Base-by-base conservation (phyloP, 2,329 filamentous ascomycete species). In the Chalaropsis ovoidea region DNA sequence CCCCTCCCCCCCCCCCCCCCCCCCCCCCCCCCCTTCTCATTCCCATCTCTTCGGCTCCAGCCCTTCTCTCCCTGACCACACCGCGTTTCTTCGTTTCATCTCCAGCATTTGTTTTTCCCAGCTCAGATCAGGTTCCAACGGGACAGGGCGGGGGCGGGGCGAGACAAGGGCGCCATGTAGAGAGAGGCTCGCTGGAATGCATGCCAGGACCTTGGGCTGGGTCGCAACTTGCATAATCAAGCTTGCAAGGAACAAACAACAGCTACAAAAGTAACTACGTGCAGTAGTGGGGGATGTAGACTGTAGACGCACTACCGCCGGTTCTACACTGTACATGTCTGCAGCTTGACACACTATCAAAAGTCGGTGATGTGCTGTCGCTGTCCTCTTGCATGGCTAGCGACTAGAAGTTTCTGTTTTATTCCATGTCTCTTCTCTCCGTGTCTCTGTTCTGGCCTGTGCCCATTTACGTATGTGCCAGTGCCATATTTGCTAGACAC, bases 331-430 rank as follows among this genome's bases (percentile, higher is more conserved):
- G 15, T 19, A 47, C n/a, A 19, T 47, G 43, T 47, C 15, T 47
- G 43, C 4, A 47, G 43, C 8, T 47, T 47, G 43, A 17, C 54
- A 11, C n/a, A 13, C 39, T n/a, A n/a, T 10, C 54, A 58, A 58
- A 39, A 58, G 54, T 39, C 31, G 54, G 54, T 58, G 54, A 58
- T 58, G 54, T 31, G 54, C 15, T 39, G 42, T 31, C n/a, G n/a
- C 42, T 43, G 54, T 58, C 54, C 54, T 58, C 27, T 35, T 39
- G 13, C 27, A 52, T 15, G 22, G 22, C 35, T 39, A 1, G 52
- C 47, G 13, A 27, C 11, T n/a, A 6, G 22, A 56, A 35, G 4
- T 56, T 56, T 56, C 22, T 24, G 15, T 35, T 11, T 11, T 27
- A 7, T 56, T 56, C 52, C 27, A 27, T 56, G 52, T 31, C 31